Percentiles rank a stretch among this genome's conserved stretches.
Evolutionary conservation across 2,329 filamentous ascomycete genomes (phyloP).

Genomic region (Colletotrichum sp.): DNA sequence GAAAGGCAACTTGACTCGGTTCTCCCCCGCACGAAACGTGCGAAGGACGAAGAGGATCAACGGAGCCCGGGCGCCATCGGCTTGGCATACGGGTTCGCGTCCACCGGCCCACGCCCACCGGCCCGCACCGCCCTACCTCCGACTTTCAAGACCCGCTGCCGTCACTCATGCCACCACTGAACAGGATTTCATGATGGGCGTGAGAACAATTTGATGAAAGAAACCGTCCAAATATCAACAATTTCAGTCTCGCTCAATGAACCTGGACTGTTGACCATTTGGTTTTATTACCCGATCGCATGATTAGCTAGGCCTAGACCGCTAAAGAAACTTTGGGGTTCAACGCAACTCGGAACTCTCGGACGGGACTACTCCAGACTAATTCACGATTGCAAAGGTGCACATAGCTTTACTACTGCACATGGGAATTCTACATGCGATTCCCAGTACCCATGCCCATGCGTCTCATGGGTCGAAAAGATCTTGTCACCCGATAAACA

Average conservation of each 20-base stretch:
- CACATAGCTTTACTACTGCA: background rate
- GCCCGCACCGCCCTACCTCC: background rate
- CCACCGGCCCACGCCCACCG: background rate
- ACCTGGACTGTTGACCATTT: background rate
- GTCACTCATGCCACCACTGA: background rate
- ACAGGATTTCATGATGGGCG: accelerated
- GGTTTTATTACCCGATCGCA: background rate
- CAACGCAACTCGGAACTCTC: background rate
- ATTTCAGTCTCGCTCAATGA: background rate
- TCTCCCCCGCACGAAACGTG: background rate
- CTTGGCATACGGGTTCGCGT: accelerated
- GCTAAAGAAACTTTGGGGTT: background rate
- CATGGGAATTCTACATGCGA: background rate
- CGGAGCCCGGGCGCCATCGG: background rate
- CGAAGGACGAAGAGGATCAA: background rate
- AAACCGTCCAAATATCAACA: background rate
- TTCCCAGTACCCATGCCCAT: background rate
- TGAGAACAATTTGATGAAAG: accelerated
- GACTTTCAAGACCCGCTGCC: background rate
- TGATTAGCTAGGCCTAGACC: background rate
- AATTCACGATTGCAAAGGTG: background rate
- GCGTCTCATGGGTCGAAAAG: background rate
- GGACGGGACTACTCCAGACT: background rate
- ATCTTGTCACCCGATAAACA: background rate
- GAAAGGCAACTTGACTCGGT: background rate